phyloP scores from a whole-genome alignment of 1,284 basidiomycete species.

The Macrocystidia cucumis region DNA sequence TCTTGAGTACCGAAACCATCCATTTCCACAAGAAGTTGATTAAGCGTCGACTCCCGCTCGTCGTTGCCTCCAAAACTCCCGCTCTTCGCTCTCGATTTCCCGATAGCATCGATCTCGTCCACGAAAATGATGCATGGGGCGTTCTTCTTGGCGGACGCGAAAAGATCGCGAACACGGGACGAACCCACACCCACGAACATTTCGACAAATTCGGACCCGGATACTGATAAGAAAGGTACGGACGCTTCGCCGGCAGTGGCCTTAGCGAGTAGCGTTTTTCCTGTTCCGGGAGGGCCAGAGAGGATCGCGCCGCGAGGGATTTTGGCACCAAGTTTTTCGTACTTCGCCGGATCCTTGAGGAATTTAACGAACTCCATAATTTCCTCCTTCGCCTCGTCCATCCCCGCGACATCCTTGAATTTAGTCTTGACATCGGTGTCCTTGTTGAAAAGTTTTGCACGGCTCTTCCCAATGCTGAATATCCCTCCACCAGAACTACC shows the following conservation, averaged over 20 bases:
- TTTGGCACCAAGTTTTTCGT: conserved; percentile 96
- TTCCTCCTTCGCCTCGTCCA: conserved; percentile 99
- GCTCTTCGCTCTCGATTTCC: conserved; percentile 89
- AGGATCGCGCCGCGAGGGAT: conserved; percentile 98
- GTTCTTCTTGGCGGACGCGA: conserved; percentile 95
- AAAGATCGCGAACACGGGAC: conserved; percentile 94
- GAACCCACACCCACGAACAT: conserved; percentile 99
- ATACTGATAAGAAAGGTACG: conserved; percentile 97
- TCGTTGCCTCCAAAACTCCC: conserved; percentile 93
- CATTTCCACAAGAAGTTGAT: conserved; percentile 99
- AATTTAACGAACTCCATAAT: conserved; percentile 99
- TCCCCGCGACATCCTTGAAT: conserved; percentile 96
- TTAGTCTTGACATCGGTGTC: conserved; percentile 92
- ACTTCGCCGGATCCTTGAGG: conserved; percentile 92
- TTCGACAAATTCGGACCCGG: conserved; percentile 98
- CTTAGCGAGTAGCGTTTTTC: conserved; percentile 97
- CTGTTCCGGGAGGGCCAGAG: conserved; percentile 97
- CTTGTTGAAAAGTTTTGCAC: conserved; percentile 95
- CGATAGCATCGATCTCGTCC: conserved; percentile 98
- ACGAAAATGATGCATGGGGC: conserved; percentile 98
- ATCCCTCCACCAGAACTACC: conserved; percentile 81
- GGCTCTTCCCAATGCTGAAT: conserved; percentile 96
- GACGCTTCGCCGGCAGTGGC: conserved; percentile 97
- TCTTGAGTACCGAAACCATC: conserved; percentile 96
- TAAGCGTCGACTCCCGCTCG: conserved; percentile 96